phyloP scores from a whole-genome alignment of 2,329 filamentous ascomycete genomes.

The Botrytis pseudocinerea region DNA sequence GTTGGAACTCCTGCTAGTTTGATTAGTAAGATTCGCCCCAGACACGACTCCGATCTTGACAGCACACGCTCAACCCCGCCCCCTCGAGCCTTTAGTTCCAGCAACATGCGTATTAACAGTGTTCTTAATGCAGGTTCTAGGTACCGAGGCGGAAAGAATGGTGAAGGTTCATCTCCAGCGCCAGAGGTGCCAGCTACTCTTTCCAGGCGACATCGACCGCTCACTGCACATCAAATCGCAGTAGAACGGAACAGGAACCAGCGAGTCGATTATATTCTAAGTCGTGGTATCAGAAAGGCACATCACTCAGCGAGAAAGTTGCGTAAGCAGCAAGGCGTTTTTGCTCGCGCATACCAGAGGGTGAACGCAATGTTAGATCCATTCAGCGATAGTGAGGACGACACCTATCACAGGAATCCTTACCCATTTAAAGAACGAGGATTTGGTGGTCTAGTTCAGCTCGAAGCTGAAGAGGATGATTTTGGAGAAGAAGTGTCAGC shows the following conservation, averaged over 20 bases:
- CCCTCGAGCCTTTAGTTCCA: constrained; percentile 42
- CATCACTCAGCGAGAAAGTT: constrained; percentile 64
- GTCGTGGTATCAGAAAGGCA: constrained; percentile 67
- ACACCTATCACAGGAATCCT: constrained; percentile 45
- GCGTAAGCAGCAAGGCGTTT: constrained; percentile 64
- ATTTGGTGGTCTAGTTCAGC: constrained; percentile 63
- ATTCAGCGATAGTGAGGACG: constrained; percentile 64
- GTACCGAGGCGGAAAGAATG: constrained; percentile 55
- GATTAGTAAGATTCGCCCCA: constrained; percentile 63
- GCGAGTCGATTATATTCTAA: constrained; percentile 79
- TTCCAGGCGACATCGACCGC: constrained; percentile 66
- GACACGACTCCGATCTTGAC: constrained; percentile 58
- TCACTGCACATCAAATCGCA: constrained; percentile 79
- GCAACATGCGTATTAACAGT: constrained; percentile 40
- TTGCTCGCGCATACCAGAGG: constrained; percentile 66
- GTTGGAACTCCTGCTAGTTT: constrained; percentile 48
- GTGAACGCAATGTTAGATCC: constrained; percentile 57
- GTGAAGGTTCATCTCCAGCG: constrained; percentile 62
- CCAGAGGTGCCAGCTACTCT: constrained; percentile 47
- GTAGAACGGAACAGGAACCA: constrained; percentile 77
- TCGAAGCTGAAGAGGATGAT: constrained; percentile 66
- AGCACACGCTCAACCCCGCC: constrained; percentile 55
- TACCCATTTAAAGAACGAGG: constrained; percentile 55
- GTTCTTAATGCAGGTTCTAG: constrained; percentile 35
- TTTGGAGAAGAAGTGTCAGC: constrained; percentile 72